These are phyloP conservation scores for Avena insularis DNA, from an alignment of 176 grass and related monocot genomes.

Conservation along the genomic window DNA sequence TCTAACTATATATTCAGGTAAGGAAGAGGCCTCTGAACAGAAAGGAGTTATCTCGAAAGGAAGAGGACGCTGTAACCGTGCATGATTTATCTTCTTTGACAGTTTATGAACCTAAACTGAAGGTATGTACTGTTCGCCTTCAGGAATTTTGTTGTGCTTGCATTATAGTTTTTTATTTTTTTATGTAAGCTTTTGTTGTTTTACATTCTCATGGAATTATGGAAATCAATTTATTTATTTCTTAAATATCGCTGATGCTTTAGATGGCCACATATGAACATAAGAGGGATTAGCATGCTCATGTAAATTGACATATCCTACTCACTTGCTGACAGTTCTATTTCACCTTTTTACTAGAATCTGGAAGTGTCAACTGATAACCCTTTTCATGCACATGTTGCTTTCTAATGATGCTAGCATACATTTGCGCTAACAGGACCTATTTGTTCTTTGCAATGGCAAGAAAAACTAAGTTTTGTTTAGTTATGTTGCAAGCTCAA, in stretches of 20 bases:
- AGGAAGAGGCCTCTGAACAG: conserved; percentile 98
- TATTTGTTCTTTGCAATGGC: conserved; percentile 29
- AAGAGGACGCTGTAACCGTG: conserved; percentile 92
- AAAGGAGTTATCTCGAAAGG: conserved; percentile 94
- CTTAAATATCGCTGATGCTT: conserved; percentile 22
- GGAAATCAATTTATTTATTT: conserved; percentile 10
- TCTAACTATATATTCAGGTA: conserved; percentile 66
- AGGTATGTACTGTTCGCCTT: conserved; percentile 57
- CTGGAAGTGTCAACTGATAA: neutral
- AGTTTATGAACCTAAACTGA: conserved; percentile 95
- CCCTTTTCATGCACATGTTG: conserved; percentile 19
- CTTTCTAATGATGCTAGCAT: conserved; percentile 24
- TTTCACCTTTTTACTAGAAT: conserved; percentile 16
- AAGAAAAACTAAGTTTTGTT: conserved; percentile 22
- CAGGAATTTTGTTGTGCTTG: conserved; percentile 12
- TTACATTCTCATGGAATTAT: neutral
- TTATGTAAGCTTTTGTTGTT: conserved; percentile 5
- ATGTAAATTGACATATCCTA: neutral
- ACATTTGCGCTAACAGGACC: neutral
- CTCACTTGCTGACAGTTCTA: neutral
- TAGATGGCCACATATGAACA: conserved; percentile 3
- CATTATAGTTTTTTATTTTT: conserved; percentile 26
- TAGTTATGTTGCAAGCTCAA: conserved; percentile 1
- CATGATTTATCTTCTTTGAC: conserved; percentile 76
- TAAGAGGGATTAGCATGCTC: neutral